Evolutionary conservation across 805 yeast species (phyloP), one percentile per base, ranked within the genome.

Genomic region (Yarrowia yakushimensis): DNA sequence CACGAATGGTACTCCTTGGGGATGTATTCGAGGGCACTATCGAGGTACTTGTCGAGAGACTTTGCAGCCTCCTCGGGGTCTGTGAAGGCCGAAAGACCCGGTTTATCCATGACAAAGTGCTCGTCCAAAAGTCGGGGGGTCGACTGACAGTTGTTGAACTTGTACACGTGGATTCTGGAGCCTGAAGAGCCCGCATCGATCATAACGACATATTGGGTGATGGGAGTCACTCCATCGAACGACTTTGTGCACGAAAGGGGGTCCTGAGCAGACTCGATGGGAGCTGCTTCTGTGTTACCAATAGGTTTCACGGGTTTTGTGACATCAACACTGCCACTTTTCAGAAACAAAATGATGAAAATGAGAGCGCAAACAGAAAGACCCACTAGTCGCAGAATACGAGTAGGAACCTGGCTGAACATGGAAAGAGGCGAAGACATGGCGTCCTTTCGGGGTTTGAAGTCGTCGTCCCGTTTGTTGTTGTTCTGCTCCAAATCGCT

Each of bases 161-260:
- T 85, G 76, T 96, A 94, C 52, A 94, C 86, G 74, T 96, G 99
- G 39, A 94, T 88, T 74, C 99, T 85, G 15, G 97, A 91, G 31
- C 99, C 99, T 15, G 96, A 87, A 1, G 98, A 92, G 9, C 99
- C 99, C 8, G 99, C 99, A 78, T 94, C 99, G 63, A 94, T 79
- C 97, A 94, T 91, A 23, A 94, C 82, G 30, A 92, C 97, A 69
- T 81, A 93, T 71, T 88, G 87, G 34, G 76, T 77, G 17, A 75
- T 70, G 11, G 79, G 79, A 60, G 67, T 68, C 62, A 69, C 71
- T 52, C 78, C 78, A 52, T 76, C 78, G 50, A 62, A 74, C 12
- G 78, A 75, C 43, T 63, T 65, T 22, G 73, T 57, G 67, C 79
- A 76, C 22, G 62, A 31, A 10, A 60, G 39, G 3, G 69, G 36